phyloP scores from a whole-genome alignment of 768 basidiomycete species.

The Amyloporia xantha region DNA sequence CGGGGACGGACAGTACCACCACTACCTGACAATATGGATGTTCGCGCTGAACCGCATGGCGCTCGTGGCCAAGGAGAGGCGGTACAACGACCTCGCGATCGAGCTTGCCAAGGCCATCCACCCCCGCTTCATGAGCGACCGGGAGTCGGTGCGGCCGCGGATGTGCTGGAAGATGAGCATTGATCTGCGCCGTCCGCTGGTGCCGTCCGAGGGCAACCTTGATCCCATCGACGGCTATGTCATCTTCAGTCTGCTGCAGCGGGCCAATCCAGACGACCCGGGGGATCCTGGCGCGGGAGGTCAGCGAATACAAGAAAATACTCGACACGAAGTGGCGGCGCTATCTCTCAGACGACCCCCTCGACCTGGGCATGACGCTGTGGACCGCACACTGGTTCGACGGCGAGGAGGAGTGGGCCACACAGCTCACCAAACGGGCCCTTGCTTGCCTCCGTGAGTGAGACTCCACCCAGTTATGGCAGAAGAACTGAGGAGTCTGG shows the following conservation, averaged over 20 bases:
- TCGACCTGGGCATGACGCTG: slow-evolving; percentile 26
- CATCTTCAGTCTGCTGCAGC: slow-evolving; percentile 17
- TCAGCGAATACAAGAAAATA: slow-evolving; percentile 22
- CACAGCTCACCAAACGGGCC: slow-evolving; percentile 15
- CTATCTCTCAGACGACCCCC: slow-evolving; percentile 20
- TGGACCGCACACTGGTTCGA: slow-evolving; percentile 24
- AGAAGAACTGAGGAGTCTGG: background rate
- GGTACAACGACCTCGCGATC: slow-evolving; percentile 23
- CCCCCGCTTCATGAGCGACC: slow-evolving; percentile 22
- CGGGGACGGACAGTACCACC: slow-evolving; percentile 27
- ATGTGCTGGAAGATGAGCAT: slow-evolving; percentile 27
- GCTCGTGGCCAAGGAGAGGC: slow-evolving; percentile 16
- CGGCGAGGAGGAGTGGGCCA: slow-evolving; percentile 21
- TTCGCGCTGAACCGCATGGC: slow-evolving; percentile 27
- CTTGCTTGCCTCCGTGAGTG: slow-evolving; percentile 15
- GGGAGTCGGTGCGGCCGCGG: slow-evolving; percentile 15
- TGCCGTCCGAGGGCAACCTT: slow-evolving; percentile 24
- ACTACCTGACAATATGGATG: slow-evolving; percentile 28
- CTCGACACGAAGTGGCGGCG: slow-evolving; percentile 19
- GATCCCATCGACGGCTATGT: slow-evolving; percentile 26
- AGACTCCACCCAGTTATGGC: too few relatives aligned
- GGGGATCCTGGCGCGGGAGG: slow-evolving; percentile 11
- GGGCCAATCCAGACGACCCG: slow-evolving; percentile 3
- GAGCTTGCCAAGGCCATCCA: slow-evolving; percentile 24
- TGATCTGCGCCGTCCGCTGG: slow-evolving; percentile 21